Percentiles rank a stretch among this genome's conserved stretches.
Conservation (phyloP, 371 early-diverging fungal genomes). For the Blakeslea trispora region DNA sequence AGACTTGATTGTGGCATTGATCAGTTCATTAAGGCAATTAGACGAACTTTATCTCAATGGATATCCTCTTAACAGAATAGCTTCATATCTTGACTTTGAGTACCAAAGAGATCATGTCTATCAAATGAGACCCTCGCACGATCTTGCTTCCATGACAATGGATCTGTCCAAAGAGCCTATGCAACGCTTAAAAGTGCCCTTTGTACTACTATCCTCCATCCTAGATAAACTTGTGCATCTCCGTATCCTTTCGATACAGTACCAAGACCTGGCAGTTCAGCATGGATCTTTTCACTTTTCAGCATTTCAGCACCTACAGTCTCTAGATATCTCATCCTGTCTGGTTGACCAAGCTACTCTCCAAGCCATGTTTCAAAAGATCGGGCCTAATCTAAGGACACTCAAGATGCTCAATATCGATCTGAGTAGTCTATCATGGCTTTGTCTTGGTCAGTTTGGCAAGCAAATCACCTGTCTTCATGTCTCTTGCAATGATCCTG, state of each 20-base stretch:
- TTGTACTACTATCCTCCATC: conserved; percentile 16
- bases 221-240: conserved; percentile 14
- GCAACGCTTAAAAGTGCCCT: conserved; percentile 24
- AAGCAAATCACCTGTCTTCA: conserved; percentile 30
- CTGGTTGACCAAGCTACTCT: conserved; percentile 26
- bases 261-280: conserved; percentile 28
- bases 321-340: conserved; percentile 46
- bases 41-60: conserved; percentile 26
- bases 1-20: conserved; percentile 27
- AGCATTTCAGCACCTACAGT: conserved; percentile 17
- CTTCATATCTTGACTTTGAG: conserved; percentile 16
- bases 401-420: conserved; percentile 51
- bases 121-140: conserved; percentile 42
- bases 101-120: conserved; percentile 43
- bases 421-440: conserved; percentile 28
- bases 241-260: conserved; percentile 32
- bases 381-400: conserved; percentile 20
- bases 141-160: conserved; percentile 36
- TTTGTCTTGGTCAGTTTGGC: conserved; percentile 27
- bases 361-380: conserved; percentile 26
- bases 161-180: conserved; percentile 34
- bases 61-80: conserved; percentile 15
- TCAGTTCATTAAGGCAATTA: conserved; percentile 26
- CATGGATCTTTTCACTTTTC: background rate
- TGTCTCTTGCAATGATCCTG: conserved; percentile 34